Evolutionary conservation across 176 grass and related monocot species (phyloP).

Genomic region (Carex littledalei): DNA sequence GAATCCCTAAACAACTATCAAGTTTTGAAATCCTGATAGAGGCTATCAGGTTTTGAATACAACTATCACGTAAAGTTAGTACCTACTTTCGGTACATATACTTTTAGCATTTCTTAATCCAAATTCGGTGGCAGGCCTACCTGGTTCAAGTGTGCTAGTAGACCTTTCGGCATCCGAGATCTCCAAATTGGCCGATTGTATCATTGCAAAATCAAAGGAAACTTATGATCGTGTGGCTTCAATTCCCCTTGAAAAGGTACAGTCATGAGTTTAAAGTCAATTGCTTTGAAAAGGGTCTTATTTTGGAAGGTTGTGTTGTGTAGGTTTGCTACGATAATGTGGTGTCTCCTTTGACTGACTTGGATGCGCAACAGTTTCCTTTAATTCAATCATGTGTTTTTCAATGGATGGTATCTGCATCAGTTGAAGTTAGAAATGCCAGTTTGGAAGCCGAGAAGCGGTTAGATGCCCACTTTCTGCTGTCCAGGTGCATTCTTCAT

Average conservation of each 20-base stretch:
- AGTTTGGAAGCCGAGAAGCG: constrained; percentile 71
- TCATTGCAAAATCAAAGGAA: constrained; percentile 75
- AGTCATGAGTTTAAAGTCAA: neutral
- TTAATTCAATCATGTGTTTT: constrained; percentile 82
- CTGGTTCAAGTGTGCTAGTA: constrained; percentile 53
- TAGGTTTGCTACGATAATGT: constrained; percentile 71
- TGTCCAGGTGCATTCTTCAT: constrained; percentile 63
- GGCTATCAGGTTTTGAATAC: neutral
- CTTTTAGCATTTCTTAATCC: neutral
- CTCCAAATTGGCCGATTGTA: constrained; percentile 49
- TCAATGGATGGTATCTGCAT: constrained; percentile 72
- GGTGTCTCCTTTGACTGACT: constrained; percentile 61
- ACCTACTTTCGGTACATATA: neutral
- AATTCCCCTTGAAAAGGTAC: constrained; percentile 77
- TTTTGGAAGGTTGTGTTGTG: constrained; percentile 23
- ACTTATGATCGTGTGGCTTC: constrained; percentile 73
- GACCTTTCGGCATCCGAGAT: constrained; percentile 66
- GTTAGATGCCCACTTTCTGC: constrained; percentile 70
- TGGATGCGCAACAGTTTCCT: constrained; percentile 83
- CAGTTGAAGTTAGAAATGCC: constrained; percentile 53
- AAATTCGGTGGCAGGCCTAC: constrained; percentile 50
- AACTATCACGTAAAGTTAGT: neutral
- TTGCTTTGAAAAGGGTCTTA: constrained; percentile 1
- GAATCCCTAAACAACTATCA: too few relatives aligned
- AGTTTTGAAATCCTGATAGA: too few relatives aligned